Percentiles rank a stretch among this genome's conserved stretches.
Evolutionary conservation across 371 early-diverging fungal genomes (phyloP).

Genomic region (Actinomucor elegans): DNA sequence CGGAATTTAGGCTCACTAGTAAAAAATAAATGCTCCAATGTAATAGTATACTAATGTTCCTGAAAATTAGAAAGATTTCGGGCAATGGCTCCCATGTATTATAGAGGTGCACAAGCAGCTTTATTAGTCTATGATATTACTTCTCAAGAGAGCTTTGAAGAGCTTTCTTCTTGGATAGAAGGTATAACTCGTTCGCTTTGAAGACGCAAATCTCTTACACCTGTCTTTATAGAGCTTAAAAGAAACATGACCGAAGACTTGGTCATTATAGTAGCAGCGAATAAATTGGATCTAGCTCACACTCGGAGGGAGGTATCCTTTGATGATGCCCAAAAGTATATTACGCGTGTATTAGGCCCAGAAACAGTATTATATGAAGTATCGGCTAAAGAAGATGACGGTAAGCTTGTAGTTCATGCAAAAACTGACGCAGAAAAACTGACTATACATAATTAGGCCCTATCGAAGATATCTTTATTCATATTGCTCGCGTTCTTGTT

Average conservation of each 20-base stretch:
- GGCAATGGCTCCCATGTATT: constrained; percentile 80
- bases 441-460: constrained; percentile 26
- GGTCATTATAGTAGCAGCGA: constrained; percentile 76
- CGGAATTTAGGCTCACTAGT: too few relatives aligned
- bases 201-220: too few relatives aligned
- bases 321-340: constrained; percentile 60
- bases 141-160: constrained; percentile 59
- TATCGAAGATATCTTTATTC: constrained; percentile 64
- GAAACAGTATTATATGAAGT: constrained; percentile 68
- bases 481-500: constrained; percentile 58
- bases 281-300: constrained; percentile 72
- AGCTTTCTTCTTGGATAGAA: constrained; percentile 68
- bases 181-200: constrained; percentile 38
- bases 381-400: constrained; percentile 73
- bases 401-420: constrained; percentile 30
- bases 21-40: too few relatives aligned
- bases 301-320: constrained; percentile 59
- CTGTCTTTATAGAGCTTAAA: constrained; percentile 56
- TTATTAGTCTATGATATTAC: constrained; percentile 69
- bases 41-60: too few relatives aligned
- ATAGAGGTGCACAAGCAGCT: constrained; percentile 75
- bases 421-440: neutral
- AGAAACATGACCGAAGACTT: constrained; percentile 69
- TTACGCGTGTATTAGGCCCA: constrained; percentile 56
- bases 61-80: constrained; percentile 54